Percentiles rank a stretch among this genome's conserved stretches.
These are phyloP conservation scores for Pichia pseudocactophila DNA, from an alignment of 805 yeast species.

Conservation along the genomic window DNA sequence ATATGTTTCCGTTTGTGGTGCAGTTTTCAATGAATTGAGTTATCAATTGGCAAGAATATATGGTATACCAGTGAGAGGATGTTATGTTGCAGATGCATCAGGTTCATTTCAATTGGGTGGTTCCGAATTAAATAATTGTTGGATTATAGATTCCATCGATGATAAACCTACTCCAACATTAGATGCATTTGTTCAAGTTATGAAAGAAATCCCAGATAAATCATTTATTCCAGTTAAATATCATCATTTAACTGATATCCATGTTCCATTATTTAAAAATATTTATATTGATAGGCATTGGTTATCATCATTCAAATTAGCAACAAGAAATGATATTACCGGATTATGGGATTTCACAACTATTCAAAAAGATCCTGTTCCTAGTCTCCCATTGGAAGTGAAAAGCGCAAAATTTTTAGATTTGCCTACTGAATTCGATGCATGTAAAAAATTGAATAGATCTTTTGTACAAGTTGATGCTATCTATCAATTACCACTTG, in stretches of 20 bases:
- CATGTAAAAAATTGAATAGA: slow-evolving; percentile 48
- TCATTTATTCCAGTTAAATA: slow-evolving; percentile 60
- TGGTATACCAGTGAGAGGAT: slow-evolving; percentile 80
- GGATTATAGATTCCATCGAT: slow-evolving; percentile 74
- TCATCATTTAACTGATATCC: slow-evolving; percentile 74
- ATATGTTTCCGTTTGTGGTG: slow-evolving; percentile 78
- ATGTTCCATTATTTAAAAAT: slow-evolving; percentile 59
- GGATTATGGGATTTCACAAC: slow-evolving; percentile 49
- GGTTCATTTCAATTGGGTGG: slow-evolving; percentile 61
- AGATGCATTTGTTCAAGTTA: slow-evolving; percentile 68
- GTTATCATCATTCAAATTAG: slow-evolving; percentile 62
- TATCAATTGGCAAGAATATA: slow-evolving; percentile 84
- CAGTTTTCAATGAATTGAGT: slow-evolving; percentile 74
- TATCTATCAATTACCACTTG: slow-evolving; percentile 60
- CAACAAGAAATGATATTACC: slow-evolving; percentile 47
- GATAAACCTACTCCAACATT: slow-evolving; percentile 66
- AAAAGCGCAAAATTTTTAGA: slow-evolving; percentile 64
- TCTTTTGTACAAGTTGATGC: slow-evolving; percentile 68
- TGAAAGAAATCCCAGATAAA: slow-evolving; percentile 69
- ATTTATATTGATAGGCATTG: slow-evolving; percentile 79
- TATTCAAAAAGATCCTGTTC: slow-evolving; percentile 52
- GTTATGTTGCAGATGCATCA: slow-evolving; percentile 66
- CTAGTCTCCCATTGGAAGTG: slow-evolving; percentile 43
- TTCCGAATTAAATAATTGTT: slow-evolving; percentile 53
- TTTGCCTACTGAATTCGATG: slow-evolving; percentile 48